Conservation (phyloP, 108 stramenopile genomes). For the Seminavis robusta region DNA sequence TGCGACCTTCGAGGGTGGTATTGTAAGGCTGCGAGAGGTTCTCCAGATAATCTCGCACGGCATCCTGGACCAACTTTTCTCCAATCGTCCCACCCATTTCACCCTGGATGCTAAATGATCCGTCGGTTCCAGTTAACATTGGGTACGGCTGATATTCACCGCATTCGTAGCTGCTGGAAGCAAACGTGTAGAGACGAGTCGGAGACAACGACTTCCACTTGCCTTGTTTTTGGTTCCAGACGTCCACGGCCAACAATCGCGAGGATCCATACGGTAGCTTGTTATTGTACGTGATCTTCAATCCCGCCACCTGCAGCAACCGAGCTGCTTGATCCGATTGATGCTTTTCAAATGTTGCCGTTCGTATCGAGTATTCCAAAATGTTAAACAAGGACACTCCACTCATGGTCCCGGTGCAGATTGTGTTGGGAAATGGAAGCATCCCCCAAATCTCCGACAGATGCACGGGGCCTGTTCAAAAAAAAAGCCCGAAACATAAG, state of each 20-base stretch:
- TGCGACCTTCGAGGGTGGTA: slow-evolving; percentile 17
- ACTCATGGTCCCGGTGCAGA: slow-evolving; percentile 40
- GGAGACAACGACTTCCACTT: slow-evolving; percentile 35
- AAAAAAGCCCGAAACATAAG: too few relatives aligned
- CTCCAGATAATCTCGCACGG: slow-evolving; percentile 28
- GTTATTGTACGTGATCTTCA: slow-evolving; percentile 48
- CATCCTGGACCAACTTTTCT: slow-evolving; percentile 19
- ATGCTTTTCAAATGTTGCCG: slow-evolving; percentile 33
- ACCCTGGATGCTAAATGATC: slow-evolving; percentile 25
- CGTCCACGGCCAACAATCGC: slow-evolving; percentile 20
- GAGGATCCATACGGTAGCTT: slow-evolving; percentile 6
- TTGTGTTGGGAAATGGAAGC: slow-evolving; percentile 40
- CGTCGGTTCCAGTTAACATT: slow-evolving; percentile 9
- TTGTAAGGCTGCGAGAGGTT: slow-evolving; percentile 17
- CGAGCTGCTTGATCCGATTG: slow-evolving; percentile 23
- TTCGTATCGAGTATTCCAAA: slow-evolving; percentile 36
- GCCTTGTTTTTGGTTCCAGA: slow-evolving; percentile 22
- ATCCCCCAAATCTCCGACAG: slow-evolving; percentile 37
- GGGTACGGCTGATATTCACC: slow-evolving; percentile 32
- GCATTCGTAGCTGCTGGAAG: slow-evolving; percentile 40
- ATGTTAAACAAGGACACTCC: slow-evolving; percentile 36
- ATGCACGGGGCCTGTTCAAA: slow-evolving; percentile 41
- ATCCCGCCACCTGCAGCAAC: slow-evolving; percentile 50
- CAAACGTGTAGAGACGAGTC: slow-evolving; percentile 43
- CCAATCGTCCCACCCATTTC: slow-evolving; percentile 22